A percentile compares a stretch with the other conserved stretches of the same genome.
These are phyloP conservation scores for Begonia masoniana DNA, from an alignment of 306 rosid genomes.

Conservation along the genomic window DNA sequence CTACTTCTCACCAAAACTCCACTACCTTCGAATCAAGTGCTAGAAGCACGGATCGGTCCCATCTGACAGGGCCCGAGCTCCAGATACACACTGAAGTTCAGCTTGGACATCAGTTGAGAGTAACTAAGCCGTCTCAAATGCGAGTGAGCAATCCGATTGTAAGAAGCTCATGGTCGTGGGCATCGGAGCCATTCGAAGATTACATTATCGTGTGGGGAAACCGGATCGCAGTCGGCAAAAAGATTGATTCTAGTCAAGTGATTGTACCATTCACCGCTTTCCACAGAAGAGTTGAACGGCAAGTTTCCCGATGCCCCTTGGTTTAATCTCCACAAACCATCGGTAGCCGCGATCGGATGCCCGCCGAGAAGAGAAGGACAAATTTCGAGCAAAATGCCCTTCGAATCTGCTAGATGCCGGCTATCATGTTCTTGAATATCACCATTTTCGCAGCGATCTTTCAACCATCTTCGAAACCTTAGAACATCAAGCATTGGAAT, in stretches of 20 bases:
- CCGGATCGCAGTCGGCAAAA: constrained; percentile 35
- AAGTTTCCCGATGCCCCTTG: constrained; percentile 64
- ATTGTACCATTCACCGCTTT: constrained; percentile 35
- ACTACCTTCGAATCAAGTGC: constrained; percentile 60
- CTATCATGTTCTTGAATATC: constrained; percentile 93
- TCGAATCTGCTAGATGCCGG: constrained; percentile 49
- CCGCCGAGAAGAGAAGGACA: constrained; percentile 56
- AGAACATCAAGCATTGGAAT: constrained; percentile 56
- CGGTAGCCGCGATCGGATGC: constrained; percentile 31
- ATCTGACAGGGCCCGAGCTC: constrained; percentile 33
- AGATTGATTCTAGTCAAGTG: constrained; percentile 51
- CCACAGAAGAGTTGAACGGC: constrained; percentile 27
- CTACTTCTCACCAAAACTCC: constrained; percentile 80
- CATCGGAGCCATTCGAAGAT: constrained; percentile 83
- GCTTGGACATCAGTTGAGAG: constrained; percentile 44
- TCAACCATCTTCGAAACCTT: constrained; percentile 71
- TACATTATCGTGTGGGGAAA: constrained; percentile 35
- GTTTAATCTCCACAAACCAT: constrained; percentile 53
- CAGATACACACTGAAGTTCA: constrained; percentile 33
- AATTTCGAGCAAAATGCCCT: constrained; percentile 87
- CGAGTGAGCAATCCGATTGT: constrained; percentile 38
- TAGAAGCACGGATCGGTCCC: constrained; percentile 80
- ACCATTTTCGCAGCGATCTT: constrained; percentile 83
- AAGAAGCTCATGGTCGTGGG: constrained; percentile 87
- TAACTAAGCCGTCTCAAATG: constrained; percentile 26